Conservation (phyloP, 2,329 filamentous ascomycete genomes). For the Ascochyta viciae-villosae region DNA sequence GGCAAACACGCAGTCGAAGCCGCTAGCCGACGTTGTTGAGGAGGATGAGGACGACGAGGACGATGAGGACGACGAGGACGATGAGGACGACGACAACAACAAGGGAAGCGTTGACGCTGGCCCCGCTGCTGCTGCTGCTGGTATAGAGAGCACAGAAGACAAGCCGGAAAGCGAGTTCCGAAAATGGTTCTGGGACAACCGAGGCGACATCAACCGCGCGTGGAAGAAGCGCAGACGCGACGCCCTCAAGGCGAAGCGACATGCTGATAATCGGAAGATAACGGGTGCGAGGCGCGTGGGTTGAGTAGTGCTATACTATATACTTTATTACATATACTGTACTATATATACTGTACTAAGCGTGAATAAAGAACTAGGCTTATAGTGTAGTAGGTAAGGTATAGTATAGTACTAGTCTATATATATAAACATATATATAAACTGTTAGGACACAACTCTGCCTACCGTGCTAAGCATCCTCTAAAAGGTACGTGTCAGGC, state of each 20-base stretch:
- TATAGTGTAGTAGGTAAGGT: no score
- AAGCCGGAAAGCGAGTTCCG: conserved; percentile 64
- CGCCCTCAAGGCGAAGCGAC: conserved; percentile 65
- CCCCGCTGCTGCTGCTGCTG: conserved; percentile 16
- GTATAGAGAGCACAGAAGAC: conserved; percentile 28
- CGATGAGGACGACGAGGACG: conserved; percentile 5
- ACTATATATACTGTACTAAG: no score
- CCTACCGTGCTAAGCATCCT: no score
- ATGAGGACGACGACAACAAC: no score
- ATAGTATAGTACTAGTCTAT: no score
- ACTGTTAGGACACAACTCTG: no score
- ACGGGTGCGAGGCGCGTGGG: conserved; percentile 21
- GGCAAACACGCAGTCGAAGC: conserved; percentile 16
- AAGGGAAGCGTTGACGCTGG: no score
- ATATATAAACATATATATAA: no score
- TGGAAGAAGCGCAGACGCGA: conserved; percentile 66
- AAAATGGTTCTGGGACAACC: conserved; percentile 66
- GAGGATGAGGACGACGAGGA: conserved; percentile 36
- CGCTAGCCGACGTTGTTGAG: conserved; percentile 31
- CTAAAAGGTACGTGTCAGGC: no score
- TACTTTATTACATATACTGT: no score
- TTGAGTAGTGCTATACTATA: not conserved
- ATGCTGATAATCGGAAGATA: conserved; percentile 64
- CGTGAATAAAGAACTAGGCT: no score
- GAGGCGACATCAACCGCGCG: conserved; percentile 56